Conservation (phyloP, 768 basidiomycete species). For the Boletus insuetus region DNA sequence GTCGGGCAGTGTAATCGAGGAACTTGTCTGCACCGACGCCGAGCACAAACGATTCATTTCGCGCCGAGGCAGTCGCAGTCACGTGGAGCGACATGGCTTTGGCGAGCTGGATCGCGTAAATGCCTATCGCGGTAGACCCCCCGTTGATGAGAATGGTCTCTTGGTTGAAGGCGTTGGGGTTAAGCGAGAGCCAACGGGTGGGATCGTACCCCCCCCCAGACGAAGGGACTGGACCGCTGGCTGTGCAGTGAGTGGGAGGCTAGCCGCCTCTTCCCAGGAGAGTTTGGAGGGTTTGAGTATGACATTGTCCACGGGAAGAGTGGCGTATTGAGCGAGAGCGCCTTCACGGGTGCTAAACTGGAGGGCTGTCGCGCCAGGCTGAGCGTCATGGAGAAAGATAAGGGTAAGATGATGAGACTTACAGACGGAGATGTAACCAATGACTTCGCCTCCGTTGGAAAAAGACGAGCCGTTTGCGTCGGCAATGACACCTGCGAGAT, state of each 20-base stretch:
- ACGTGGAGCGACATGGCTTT: conserved; percentile 62
- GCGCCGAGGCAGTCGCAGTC: conserved; percentile 54
- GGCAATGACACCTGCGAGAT: conserved; percentile 62
- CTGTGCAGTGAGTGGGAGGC: conserved; percentile 52
- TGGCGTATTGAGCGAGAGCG: conserved; percentile 54
- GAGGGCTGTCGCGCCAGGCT: conserved; percentile 13
- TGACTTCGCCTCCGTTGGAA: conserved; percentile 58
- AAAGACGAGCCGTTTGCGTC: conserved; percentile 53
- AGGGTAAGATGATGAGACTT: conserved; percentile 3
- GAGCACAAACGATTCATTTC: conserved; percentile 58
- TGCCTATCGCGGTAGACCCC: conserved; percentile 65
- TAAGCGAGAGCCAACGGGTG: neutral
- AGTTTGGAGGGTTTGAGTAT: conserved; percentile 43
- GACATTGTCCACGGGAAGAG: conserved; percentile 45
- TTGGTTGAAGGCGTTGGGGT: conserved; percentile 10
- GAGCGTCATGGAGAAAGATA: neutral
- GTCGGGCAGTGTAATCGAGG: conserved; percentile 57
- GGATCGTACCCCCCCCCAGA: conserved; percentile 47
- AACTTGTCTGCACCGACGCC: conserved; percentile 66
- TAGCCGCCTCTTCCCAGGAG: conserved; percentile 56
- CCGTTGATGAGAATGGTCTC: conserved; percentile 69
- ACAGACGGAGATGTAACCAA: conserved; percentile 50
- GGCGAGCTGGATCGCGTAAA: conserved; percentile 68
- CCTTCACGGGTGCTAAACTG: conserved; percentile 46
- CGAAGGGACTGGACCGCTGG: conserved; percentile 61